Evolutionary conservation across 2,329 filamentous ascomycete genomes (phyloP), one percentile per base, ranked within the genome.

Genomic region (Neopestalotiopsis rosae): DNA sequence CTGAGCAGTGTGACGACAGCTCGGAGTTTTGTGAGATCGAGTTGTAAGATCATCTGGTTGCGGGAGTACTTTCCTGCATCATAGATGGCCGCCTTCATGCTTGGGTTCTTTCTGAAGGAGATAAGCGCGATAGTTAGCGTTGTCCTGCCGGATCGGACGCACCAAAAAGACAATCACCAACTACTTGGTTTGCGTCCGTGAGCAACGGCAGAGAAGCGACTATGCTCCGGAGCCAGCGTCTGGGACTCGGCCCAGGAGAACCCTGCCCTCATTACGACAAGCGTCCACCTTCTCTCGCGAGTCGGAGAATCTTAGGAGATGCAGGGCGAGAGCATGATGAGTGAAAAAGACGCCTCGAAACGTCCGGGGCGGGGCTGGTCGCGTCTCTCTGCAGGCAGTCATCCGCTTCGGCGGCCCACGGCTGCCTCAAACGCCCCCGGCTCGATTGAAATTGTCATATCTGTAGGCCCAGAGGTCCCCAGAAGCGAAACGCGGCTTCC

Each of bases 161-260:
- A 66, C 70, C 57, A 61, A 52, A 28, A 42, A 61, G 28, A 69
- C 56, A 40, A 56, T 45, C 66, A 70, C 63, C 38, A 65, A 65
- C 63, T 64, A 63, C 67, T 69, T 67, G 68, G 71, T 69, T 3
- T 28, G 69, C 70, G 69, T 62, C 67, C 66, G 67, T 56, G 59
- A 62, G 32, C 59, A 76, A 67, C 76, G 79, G 79, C 79, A 52
- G 81, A 9, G 79, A 81, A 76, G 81, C 79, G 76, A 85, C 83
- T 85, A 85, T 86, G 85, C 85, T 84, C 85, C 83, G 84, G 82
- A 86, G 85, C 85, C 85, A 87, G 85, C 85, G 75, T 84, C 84
- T 84, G 81, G 85, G 85, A 86, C 84, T 87, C 75, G 85, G 85
- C 85, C 85, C 80, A 84, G 83, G 81, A 84, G 81, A 81, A 79